Conservation (phyloP, 2,329 filamentous ascomycete species). For the Clarireedia monteithiana region DNA sequence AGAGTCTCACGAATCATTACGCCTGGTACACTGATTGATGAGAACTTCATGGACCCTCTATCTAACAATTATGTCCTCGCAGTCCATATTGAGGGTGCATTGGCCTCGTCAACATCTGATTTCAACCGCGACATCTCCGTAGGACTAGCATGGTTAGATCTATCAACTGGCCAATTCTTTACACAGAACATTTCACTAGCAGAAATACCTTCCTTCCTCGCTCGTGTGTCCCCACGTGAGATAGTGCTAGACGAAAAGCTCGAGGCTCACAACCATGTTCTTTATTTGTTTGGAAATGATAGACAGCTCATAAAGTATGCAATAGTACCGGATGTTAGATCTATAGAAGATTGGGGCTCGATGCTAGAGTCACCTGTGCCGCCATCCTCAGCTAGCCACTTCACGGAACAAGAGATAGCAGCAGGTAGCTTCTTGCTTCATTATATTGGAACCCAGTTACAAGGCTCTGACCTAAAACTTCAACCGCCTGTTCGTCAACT, state of each 20-base stretch:
- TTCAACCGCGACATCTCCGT: slow-evolving; percentile 36
- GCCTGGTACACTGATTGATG: slow-evolving; percentile 91
- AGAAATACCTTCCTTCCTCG: slow-evolving; percentile 70
- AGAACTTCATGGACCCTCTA: slow-evolving; percentile 92
- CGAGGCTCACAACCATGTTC: slow-evolving; percentile 51
- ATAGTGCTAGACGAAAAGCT: slow-evolving; percentile 67
- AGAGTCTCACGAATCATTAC: slow-evolving; percentile 83
- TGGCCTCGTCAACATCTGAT: background rate
- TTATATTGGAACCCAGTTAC: slow-evolving; percentile 74
- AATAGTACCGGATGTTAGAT: slow-evolving; percentile 32
- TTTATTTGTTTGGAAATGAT: slow-evolving; percentile 65
- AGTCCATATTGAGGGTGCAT: slow-evolving; percentile 49
- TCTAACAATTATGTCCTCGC: slow-evolving; percentile 89
- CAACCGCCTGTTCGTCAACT: slow-evolving; percentile 74
- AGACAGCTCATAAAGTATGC: slow-evolving; percentile 71
- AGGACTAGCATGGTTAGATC: slow-evolving; percentile 87
- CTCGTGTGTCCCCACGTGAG: slow-evolving; percentile 76
- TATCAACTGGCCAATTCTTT: slow-evolving; percentile 91
- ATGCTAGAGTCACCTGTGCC: slow-evolving; percentile 71
- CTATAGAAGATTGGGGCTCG: slow-evolving; percentile 52
- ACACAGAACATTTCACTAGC: slow-evolving; percentile 68
- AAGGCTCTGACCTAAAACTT: slow-evolving; percentile 70
- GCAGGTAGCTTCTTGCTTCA: slow-evolving; percentile 77
- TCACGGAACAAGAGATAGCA: slow-evolving; percentile 60
- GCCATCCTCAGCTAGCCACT: slow-evolving; percentile 41